phyloP scores from a whole-genome alignment of 2,329 filamentous ascomycete species.

The Xylogone sp. region DNA sequence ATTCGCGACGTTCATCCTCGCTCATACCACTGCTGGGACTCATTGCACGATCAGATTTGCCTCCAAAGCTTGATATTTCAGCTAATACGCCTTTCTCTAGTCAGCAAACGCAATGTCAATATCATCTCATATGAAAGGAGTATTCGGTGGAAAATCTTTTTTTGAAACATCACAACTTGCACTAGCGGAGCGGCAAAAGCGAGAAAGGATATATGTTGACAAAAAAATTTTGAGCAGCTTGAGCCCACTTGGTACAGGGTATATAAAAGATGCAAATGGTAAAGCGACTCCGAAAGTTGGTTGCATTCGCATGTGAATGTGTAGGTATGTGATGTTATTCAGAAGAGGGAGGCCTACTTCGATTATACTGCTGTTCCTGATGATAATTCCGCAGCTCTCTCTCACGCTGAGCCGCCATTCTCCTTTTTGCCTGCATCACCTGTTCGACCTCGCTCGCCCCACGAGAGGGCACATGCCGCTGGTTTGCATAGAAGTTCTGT shows the following conservation, averaged over 20 bases:
- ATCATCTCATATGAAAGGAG: constrained; percentile 10
- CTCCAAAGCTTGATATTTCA: constrained; percentile 60
- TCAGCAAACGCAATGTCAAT: constrained; percentile 28
- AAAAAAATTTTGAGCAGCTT: constrained; percentile 25
- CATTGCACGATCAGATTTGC: constrained; percentile 82
- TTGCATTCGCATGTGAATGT: constrained; percentile 5
- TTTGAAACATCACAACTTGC: constrained; percentile 33
- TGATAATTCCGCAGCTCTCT: constrained; percentile 99
- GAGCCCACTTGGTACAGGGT: constrained; percentile 29
- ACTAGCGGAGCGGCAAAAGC: constrained; percentile 21
- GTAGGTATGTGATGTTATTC: constrained; percentile 51
- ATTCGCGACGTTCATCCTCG: constrained; percentile 91
- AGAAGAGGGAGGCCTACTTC: constrained; percentile 87
- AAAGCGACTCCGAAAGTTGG: neutral
- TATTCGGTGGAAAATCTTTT: constrained; percentile 8
- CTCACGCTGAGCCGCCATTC: constrained; percentile 98
- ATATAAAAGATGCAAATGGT: constrained; percentile 9
- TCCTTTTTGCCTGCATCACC: constrained; percentile 98
- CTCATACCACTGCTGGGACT: constrained; percentile 80
- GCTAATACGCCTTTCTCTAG: constrained; percentile 54
- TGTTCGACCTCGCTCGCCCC: constrained; percentile 89
- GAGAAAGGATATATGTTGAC: constrained; percentile 32
- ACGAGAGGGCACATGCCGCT: constrained; percentile 85
- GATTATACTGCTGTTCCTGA: constrained; percentile 99
- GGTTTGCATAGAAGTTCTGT: constrained; percentile 90